Evolutionary conservation across 768 basidiomycete genomes (phyloP).

Genomic region (Antrodiella citrinella): DNA sequence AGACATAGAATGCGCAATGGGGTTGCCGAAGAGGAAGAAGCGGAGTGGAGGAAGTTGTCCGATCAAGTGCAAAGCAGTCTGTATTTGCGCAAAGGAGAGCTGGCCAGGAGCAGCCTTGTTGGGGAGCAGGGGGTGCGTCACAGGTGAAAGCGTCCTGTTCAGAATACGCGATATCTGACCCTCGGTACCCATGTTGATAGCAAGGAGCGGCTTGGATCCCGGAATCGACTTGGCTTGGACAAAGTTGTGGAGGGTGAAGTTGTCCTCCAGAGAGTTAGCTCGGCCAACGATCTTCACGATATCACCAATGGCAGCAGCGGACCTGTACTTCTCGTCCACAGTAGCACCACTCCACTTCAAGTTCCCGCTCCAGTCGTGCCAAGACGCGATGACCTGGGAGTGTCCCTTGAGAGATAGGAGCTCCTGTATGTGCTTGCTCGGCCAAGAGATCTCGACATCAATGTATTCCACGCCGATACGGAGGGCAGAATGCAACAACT

Average conservation of each 20-base stretch:
- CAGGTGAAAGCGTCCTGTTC: constrained; percentile 79
- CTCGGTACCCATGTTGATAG: constrained; percentile 86
- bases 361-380: constrained; percentile 88
- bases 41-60: constrained; percentile 67
- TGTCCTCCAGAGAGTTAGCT: constrained; percentile 67
- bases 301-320: constrained; percentile 67
- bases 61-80: constrained; percentile 69
- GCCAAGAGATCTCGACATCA: constrained; percentile 81
- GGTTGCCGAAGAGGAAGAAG: constrained; percentile 86
- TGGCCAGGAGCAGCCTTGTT: constrained; percentile 89
- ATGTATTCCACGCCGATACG: constrained; percentile 86
- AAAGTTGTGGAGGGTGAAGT: constrained; percentile 72
- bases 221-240: constrained; percentile 38
- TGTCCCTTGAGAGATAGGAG: constrained; percentile 56
- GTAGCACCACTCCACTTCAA: constrained; percentile 70
- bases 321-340: constrained; percentile 61
- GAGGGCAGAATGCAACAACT: constrained; percentile 70
- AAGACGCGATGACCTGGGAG: constrained; percentile 84
- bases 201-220: constrained; percentile 72
- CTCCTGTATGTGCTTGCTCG: constrained; percentile 50
- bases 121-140: constrained; percentile 86
- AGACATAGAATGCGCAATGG: constrained; percentile 84
- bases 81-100: constrained; percentile 81
- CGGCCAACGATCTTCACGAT: constrained; percentile 91
- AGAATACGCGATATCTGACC: constrained; percentile 90